Evolutionary conservation across 2,329 filamentous ascomycete genomes (phyloP).

Genomic region (Ceratocystis cacaofunesta): DNA sequence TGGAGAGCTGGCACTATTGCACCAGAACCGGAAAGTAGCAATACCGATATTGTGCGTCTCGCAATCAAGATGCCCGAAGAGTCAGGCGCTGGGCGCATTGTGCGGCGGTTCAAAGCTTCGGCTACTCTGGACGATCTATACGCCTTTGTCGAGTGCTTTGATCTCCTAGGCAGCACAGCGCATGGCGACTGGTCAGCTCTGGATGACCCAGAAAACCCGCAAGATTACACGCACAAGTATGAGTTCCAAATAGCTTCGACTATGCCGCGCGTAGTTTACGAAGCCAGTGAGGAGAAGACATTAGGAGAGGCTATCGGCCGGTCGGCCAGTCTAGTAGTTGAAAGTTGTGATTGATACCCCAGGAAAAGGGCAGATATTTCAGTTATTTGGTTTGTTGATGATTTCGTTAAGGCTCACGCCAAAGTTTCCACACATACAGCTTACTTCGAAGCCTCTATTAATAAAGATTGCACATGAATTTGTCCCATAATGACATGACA

Average conservation of each 20-base stretch:
- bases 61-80: slow-evolving; percentile 48
- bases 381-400: not conserved
- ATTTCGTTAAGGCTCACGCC: no score
- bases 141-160: slow-evolving; percentile 88
- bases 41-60: slow-evolving; percentile 57
- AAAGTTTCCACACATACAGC: no score
- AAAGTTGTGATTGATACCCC: slow-evolving; percentile 33
- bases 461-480: no score
- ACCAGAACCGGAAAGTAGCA: slow-evolving; percentile 48
- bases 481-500: no score
- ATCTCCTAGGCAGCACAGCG: slow-evolving; percentile 33
- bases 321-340: slow-evolving; percentile 81
- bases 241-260: slow-evolving; percentile 72
- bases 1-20: slow-evolving; percentile 61
- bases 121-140: slow-evolving; percentile 77
- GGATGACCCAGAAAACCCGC: slow-evolving; percentile 32
- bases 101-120: slow-evolving; percentile 57
- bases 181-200: slow-evolving; percentile 25
- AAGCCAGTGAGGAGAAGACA: slow-evolving; percentile 48
- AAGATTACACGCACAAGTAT: slow-evolving; percentile 65
- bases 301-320: slow-evolving; percentile 62
- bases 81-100: slow-evolving; percentile 53
- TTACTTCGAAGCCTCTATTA: no score
- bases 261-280: slow-evolving; percentile 70
- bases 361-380: not conserved